Conservation (phyloP, 768 basidiomycete species). For the Leucosporidium yakuticum region DNA sequence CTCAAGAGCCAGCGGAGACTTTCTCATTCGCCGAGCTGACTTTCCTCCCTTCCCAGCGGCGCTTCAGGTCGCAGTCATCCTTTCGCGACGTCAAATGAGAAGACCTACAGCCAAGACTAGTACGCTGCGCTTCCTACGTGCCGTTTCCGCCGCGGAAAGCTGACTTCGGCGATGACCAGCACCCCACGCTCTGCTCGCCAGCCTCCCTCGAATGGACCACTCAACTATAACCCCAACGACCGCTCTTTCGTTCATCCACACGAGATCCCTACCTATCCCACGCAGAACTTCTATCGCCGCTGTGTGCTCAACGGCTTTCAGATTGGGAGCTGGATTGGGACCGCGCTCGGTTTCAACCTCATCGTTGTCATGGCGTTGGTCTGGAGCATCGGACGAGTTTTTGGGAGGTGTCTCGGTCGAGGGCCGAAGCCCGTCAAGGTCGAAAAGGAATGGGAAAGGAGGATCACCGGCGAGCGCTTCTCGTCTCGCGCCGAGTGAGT, state of each 20-base stretch:
- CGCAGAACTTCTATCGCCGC: conserved; percentile 14
- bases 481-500: conserved; percentile 43
- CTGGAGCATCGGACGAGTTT: conserved; percentile 13
- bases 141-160: neutral
- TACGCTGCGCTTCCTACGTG: neutral
- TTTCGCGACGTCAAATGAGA: neutral
- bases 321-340: conserved; percentile 33
- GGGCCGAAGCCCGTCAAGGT: conserved; percentile 31
- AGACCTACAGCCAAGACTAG: neutral
- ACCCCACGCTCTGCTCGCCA: neutral
- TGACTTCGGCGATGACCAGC: neutral
- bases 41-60: too few relatives aligned
- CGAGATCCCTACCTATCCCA: conserved; percentile 13
- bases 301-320: conserved; percentile 24
- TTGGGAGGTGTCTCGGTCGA: conserved; percentile 43
- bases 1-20: too few relatives aligned
- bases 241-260: conserved; percentile 1
- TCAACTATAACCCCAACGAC: conserved; percentile 19
- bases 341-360: conserved; percentile 44
- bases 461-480: conserved; percentile 45
- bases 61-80: neutral
- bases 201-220: neutral
- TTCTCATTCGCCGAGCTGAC: neutral
- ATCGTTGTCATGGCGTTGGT: conserved; percentile 46
- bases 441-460: conserved; percentile 45